Evolutionary conservation across 192 early-diverging fungal genomes (phyloP), one percentile per base, ranked within the genome.

Genomic region (Podila verticillata): DNA sequence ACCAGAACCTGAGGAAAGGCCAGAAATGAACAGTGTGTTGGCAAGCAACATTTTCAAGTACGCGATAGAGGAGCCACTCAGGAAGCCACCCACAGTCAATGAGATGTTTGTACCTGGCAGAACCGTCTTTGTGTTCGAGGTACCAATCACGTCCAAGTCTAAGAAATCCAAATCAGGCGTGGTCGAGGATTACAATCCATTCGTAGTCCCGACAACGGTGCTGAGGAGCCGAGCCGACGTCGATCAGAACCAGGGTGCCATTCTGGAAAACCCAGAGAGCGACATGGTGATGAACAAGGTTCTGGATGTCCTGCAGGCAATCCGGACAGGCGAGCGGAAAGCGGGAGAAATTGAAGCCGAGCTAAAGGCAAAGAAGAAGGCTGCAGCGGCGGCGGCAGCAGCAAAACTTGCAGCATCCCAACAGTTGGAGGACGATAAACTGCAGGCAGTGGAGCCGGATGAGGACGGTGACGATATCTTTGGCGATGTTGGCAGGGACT

Each of bases 381-480:
- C 58, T 19, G 86, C 79, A 15, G 81, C 66, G 22, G 54, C 57
- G 5, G 68, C 67, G 9, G 69, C 73, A 7, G 62, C 70, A 60
- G 71, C 28, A 24, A 54, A 26, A 24, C 51, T 54, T 65, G 67
- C 49, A 75, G 85, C 57, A 3, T 48, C 73, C 20, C 56, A 59
- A 26, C 70, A 59, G 65, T 56, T 70, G 31, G 44, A 66, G 10
- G 61, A 69, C 24, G 65, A 81, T 36, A 59, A 74, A n/a, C 35
- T 26, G 13, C 44, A 70, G 17, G 59, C 75, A n/a, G 47, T 75
- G 12, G 69, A 72, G 22, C 74, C 84, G 20, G 83, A 84, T 31
- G 88, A 91, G 35, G 92, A 93, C 24, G 86, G 83, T 19, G 87
- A 89, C 44, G 91, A 95, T 81, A 97, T 97, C 30, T 97, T 97